Evolutionary conservation across 306 rosid genomes (phyloP).

Genomic region (Glycine latifolia): DNA sequence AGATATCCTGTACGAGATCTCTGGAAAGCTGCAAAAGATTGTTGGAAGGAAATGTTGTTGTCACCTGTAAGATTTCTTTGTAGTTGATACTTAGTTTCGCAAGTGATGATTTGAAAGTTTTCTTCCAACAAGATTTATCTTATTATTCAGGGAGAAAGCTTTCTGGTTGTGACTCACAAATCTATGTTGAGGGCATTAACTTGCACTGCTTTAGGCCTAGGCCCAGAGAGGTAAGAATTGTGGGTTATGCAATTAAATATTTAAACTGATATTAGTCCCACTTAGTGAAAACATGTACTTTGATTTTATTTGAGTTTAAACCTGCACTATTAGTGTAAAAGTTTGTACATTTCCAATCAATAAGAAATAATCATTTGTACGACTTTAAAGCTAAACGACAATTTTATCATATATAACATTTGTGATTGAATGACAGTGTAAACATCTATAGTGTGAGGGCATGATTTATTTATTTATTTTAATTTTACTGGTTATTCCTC

Average conservation of each 20-base stretch:
- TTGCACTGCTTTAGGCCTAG: constrained; percentile 80
- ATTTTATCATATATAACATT: too few relatives aligned
- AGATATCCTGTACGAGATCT: constrained; percentile 68
- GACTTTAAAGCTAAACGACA: too few relatives aligned
- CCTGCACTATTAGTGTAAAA: neutral
- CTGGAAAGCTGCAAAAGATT: constrained; percentile 69
- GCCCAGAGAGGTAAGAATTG: constrained; percentile 66
- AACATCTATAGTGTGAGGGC: neutral
- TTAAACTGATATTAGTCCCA: neutral
- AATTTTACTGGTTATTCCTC: constrained; percentile 15
- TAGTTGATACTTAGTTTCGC: constrained; percentile 16
- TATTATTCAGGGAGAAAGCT: constrained; percentile 68
- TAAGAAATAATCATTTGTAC: too few relatives aligned
- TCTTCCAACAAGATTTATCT: constrained; percentile 6
- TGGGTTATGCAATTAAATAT: constrained; percentile 4
- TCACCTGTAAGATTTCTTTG: constrained; percentile 65
- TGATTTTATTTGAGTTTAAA: neutral
- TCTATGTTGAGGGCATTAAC: constrained; percentile 79
- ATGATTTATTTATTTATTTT: constrained; percentile 4
- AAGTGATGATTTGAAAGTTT: constrained; percentile 30
- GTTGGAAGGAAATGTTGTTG: constrained; percentile 80
- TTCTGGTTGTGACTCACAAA: constrained; percentile 78
- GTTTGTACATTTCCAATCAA: neutral
- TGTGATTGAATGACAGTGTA: too few relatives aligned
- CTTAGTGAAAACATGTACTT: constrained; percentile 26